phyloP scores from a whole-genome alignment of 106 monocot genomes.

The Vanilla planifolia region DNA sequence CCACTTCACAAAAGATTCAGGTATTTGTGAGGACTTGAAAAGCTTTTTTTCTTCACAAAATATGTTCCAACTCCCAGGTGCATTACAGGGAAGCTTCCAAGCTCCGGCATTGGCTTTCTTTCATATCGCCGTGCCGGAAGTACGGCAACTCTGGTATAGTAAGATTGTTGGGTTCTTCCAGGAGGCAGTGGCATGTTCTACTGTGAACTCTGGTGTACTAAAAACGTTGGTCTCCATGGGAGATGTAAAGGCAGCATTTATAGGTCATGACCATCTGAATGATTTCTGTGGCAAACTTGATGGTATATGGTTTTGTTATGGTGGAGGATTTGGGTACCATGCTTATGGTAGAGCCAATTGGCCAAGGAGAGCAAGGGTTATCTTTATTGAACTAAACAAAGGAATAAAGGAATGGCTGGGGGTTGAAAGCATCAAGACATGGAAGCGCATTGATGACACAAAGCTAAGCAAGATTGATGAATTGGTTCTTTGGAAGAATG shows the following conservation, averaged over 20 bases:
- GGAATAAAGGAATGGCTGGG: constrained; percentile 45
- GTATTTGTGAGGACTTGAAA: constrained; percentile 15
- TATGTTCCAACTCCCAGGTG: not conserved
- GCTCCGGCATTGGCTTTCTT: constrained; percentile 71
- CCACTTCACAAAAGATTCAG: constrained; percentile 52
- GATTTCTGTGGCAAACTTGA: constrained; percentile 80
- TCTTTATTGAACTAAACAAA: constrained; percentile 37
- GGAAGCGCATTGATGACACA: constrained; percentile 77
- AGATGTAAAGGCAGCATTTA: constrained; percentile 80
- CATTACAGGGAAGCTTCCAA: constrained; percentile 19
- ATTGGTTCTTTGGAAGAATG: constrained; percentile 53
- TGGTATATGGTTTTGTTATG: constrained; percentile 72
- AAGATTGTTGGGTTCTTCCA: constrained; percentile 53
- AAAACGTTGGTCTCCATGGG: constrained; percentile 49
- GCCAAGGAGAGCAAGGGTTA: constrained; percentile 71
- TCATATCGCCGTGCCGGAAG: constrained; percentile 82
- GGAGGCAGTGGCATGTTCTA: constrained; percentile 76
- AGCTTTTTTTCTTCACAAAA: not conserved
- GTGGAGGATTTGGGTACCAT: constrained; percentile 94
- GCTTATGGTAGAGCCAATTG: constrained; percentile 67
- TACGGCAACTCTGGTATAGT: constrained; percentile 65
- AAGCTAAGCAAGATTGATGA: constrained; percentile 62
- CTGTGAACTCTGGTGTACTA: constrained; percentile 67
- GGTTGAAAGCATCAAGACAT: constrained; percentile 52
- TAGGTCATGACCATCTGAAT: constrained; percentile 84